Evolutionary conservation across 2,329 filamentous ascomycete genomes (phyloP).

Genomic region (Aspergillus unguis): DNA sequence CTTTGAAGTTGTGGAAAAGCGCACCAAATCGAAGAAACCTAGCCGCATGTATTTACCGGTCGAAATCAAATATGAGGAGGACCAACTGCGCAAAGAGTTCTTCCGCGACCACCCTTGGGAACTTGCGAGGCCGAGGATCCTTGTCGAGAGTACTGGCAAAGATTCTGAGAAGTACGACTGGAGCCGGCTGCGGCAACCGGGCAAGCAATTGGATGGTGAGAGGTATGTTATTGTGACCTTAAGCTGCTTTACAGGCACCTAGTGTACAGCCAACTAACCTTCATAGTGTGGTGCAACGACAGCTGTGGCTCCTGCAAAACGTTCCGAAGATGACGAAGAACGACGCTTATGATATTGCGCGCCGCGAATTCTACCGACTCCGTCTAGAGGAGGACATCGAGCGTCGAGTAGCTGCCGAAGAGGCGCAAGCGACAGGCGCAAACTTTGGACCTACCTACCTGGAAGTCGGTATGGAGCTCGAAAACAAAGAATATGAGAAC

Average conservation of each 20-base stretch:
- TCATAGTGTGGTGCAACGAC: constrained; percentile 82
- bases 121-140: constrained; percentile 77
- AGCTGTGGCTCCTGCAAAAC: constrained; percentile 77
- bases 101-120: constrained; percentile 98
- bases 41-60: constrained; percentile 79
- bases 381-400: constrained; percentile 81
- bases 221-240: constrained; percentile 54
- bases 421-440: constrained; percentile 79
- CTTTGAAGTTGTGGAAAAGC: constrained; percentile 35
- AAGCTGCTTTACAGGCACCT: neutral
- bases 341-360: constrained; percentile 78
- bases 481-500: constrained; percentile 72
- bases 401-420: constrained; percentile 77
- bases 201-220: constrained; percentile 77
- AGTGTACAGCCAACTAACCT: constrained; percentile 10
- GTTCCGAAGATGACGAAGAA: constrained; percentile 56
- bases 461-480: constrained; percentile 76
- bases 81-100: constrained; percentile 74
- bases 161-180: constrained; percentile 75
- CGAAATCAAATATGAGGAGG: constrained; percentile 75
- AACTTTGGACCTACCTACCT: constrained; percentile 77
- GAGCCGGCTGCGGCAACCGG: constrained; percentile 71
- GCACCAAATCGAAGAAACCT: constrained; percentile 57
- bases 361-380: constrained; percentile 84
- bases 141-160: constrained; percentile 81